A percentile compares a stretch with the other conserved stretches of the same genome.
Conservation (phyloP, 78 protist genomes). For the Mastigamoeba balamuthi region DNA sequence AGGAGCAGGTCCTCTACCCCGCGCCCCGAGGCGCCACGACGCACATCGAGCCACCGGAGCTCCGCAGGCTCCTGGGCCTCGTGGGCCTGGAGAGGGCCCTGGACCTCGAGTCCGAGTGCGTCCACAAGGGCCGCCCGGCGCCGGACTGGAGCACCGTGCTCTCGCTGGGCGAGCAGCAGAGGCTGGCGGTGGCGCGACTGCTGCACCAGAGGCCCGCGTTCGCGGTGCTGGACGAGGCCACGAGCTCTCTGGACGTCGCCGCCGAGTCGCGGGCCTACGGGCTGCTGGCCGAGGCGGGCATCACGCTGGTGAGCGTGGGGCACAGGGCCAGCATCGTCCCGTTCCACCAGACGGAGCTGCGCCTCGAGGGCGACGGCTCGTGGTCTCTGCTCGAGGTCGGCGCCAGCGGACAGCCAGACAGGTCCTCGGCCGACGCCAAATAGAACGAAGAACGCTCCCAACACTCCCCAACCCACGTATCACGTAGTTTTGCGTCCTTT, state of each 20-base stretch:
- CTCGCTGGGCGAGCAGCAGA: constrained; percentile 57
- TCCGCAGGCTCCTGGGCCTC: neutral
- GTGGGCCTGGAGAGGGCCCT: constrained; percentile 7
- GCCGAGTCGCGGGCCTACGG: constrained; percentile 15
- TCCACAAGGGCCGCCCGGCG: constrained; percentile 11
- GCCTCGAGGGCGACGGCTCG: neutral
- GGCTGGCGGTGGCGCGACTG: constrained; percentile 19
- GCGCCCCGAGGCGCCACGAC: neutral
- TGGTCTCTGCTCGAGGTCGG: no score
- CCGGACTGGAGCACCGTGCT: constrained; percentile 36
- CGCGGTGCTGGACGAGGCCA: constrained; percentile 33
- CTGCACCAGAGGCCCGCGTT: constrained; percentile 32
- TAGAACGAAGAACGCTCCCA: no score
- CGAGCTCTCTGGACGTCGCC: constrained; percentile 24
- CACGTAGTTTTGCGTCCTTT: no score
- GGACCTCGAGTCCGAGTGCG: constrained; percentile 6
- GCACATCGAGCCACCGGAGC: neutral
- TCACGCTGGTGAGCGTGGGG: constrained; percentile 18
- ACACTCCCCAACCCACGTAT: no score
- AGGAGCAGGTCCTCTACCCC: constrained; percentile 45
- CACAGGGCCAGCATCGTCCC: constrained; percentile 13
- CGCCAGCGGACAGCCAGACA: no score
- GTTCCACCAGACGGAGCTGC: constrained; percentile 2
- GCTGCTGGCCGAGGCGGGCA: neutral
- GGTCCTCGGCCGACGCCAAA: no score